Conservation (phyloP, 2,329 filamentous ascomycete species). For the Aureobasidium sp. region DNA sequence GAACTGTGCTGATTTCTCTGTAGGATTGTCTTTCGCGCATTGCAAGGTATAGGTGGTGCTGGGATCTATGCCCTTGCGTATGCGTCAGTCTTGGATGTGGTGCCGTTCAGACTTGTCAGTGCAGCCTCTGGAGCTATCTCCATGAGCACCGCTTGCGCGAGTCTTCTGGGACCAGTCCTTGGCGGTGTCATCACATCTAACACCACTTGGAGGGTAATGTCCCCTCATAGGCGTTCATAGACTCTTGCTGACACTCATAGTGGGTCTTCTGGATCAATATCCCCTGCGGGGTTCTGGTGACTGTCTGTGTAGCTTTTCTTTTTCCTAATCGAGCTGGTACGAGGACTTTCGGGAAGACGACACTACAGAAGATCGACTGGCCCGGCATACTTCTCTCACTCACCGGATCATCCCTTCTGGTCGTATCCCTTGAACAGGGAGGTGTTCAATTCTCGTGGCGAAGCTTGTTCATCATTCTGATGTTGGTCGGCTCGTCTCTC, state of each 20-base stretch:
- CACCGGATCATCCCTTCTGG: not conserved
- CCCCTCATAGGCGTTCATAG: no score
- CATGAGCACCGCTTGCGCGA: slow-evolving; percentile 3
- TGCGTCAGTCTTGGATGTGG: slow-evolving; percentile 7
- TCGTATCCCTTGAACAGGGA: not conserved
- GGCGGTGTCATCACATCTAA: slow-evolving; percentile 26
- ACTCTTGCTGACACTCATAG: not conserved
- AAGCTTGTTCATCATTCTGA: not conserved
- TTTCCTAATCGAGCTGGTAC: not conserved
- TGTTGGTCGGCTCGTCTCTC: not conserved
- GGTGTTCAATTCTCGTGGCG: not conserved
- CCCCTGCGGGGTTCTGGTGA: slow-evolving; percentile 8
- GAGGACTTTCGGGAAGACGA: not conserved
- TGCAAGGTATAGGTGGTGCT: slow-evolving; percentile 13
- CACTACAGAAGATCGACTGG: not conserved
- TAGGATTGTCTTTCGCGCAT: slow-evolving; percentile 13
- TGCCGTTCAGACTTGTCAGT: slow-evolving; percentile 1
- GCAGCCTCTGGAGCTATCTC: slow-evolving; percentile 10
- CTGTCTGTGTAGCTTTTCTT: not conserved
- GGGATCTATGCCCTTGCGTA: slow-evolving; percentile 11
- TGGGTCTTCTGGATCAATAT: slow-evolving; percentile 40
- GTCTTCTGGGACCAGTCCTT: slow-evolving; percentile 9
- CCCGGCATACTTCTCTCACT: slow-evolving; percentile 9
- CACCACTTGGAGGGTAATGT: slow-evolving; percentile 33
- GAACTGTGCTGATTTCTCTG: not conserved